Base-by-base conservation (phyloP, 495 filamentous ascomycete genomes). In the Collariella sp. region DNA sequence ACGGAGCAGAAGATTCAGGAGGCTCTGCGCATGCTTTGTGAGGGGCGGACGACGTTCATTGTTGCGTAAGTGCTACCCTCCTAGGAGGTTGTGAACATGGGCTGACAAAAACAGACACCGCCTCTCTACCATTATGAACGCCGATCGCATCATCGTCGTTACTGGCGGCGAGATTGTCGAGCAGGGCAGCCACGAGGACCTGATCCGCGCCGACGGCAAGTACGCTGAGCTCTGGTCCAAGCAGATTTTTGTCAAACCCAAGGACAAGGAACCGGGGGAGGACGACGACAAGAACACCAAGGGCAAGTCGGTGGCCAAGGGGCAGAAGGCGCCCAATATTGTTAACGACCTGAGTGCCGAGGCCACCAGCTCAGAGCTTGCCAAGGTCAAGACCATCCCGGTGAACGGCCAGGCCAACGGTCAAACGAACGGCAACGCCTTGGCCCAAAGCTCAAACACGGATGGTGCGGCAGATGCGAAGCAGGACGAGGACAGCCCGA, bases 1-100 rank as follows among this genome's bases (percentile, higher is more conserved):
- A 87, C 84, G 1, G 88, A 93, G 58, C 73, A 79, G 44, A 73
- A 79, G 50, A 88, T 91, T 40, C 87, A 90, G 63, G 72, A 79
- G 26, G 83, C 85, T 7, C 73, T 90, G 45, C 69, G 73, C 40
- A 70, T 59, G 38, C 71, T 83, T 18, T 81, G 80, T 53, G 63
- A 75, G 50, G 75, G 71, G 18, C 75, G 81, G 38, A 84, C 81
- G 9, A 83, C 82, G 18, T 80, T 84, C 58, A 76, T 83, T 52
- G 78, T 83, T 36, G 81, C 82, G 78, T 83, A 75, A 67, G 75
- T 76, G 5, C 5, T 4, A 31, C 9, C 9, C 9, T 4, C 4
- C 26, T 5, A 5, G 26, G 7, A 11, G 3, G 6, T 23, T 7
- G 7, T 23, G 33, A 3, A 23, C 1, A 38, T 20, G 18, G 3